Evolutionary conservation across 1,139 yeast genomes (phyloP).

Genomic region (Yamadazyma sp.): DNA sequence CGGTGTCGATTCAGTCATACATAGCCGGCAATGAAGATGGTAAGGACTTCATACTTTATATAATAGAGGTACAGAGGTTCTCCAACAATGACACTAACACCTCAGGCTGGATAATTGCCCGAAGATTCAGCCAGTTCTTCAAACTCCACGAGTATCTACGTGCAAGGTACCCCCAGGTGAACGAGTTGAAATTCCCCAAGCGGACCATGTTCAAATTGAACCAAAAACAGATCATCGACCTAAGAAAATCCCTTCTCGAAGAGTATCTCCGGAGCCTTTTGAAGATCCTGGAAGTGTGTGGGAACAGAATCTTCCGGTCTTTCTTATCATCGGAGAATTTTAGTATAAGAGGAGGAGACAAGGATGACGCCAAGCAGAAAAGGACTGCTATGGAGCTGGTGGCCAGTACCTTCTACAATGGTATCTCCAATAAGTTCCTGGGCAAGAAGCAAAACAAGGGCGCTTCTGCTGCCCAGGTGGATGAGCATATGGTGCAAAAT

Average conservation of each 20-base stretch:
- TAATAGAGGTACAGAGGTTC: constrained; percentile 71
- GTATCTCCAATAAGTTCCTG: constrained; percentile 30
- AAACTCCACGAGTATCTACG: constrained; percentile 67
- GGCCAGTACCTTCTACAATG: constrained; percentile 46
- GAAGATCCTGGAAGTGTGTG: constrained; percentile 67
- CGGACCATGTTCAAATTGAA: constrained; percentile 66
- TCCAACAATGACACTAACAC: constrained; percentile 45
- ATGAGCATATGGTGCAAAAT: constrained; percentile 27
- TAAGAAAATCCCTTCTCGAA: constrained; percentile 62
- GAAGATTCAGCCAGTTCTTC: constrained; percentile 83
- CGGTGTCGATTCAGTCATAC: constrained; percentile 65
- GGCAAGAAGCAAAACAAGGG: background rate
- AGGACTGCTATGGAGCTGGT: constrained; percentile 31
- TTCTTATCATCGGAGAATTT: constrained; percentile 78
- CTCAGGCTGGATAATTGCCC: constrained; percentile 88
- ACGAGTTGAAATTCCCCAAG: constrained; percentile 58
- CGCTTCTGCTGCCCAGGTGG: constrained; percentile 1
- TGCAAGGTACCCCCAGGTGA: constrained; percentile 51
- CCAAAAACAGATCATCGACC: constrained; percentile 61
- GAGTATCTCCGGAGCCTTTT: constrained; percentile 60
- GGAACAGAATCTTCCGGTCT: constrained; percentile 67
- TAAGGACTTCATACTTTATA: constrained; percentile 64
- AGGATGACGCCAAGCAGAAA: constrained; percentile 20
- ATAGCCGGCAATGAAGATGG: constrained; percentile 59
- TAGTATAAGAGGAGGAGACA: constrained; percentile 32